A percentile compares a stretch with the other conserved stretches of the same genome.
phyloP scores from a whole-genome alignment of 345 rosid genomes.

The Cardamine chenopodiifolia region DNA sequence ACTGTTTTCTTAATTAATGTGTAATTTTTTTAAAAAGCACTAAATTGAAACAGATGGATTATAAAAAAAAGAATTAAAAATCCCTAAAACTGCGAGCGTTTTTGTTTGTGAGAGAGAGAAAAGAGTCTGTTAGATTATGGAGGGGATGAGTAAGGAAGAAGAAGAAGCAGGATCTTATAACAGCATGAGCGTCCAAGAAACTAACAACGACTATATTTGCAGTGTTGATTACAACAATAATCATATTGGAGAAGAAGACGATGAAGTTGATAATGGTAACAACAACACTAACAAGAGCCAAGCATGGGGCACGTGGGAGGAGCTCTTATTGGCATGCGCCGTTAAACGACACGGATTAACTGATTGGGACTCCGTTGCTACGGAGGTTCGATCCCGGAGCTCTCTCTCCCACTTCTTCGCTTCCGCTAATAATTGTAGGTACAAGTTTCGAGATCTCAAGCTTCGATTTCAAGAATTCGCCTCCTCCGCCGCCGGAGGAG shows the following conservation, averaged over 20 bases:
- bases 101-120: slow-evolving; percentile 21
- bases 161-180: slow-evolving; percentile 12
- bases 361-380: slow-evolving; percentile 76
- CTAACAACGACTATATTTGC: slow-evolving; percentile 10
- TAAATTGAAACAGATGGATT: no score
- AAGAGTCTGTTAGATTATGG: slow-evolving; percentile 19
- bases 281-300: slow-evolving; percentile 1
- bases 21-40: no score
- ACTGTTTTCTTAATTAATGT: no score
- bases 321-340: slow-evolving; percentile 73
- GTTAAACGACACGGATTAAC: slow-evolving; percentile 76
- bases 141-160: slow-evolving; percentile 29
- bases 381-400: slow-evolving; percentile 66
- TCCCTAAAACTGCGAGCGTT: slow-evolving; percentile 40
- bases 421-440: slow-evolving; percentile 55
- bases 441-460: slow-evolving; percentile 65
- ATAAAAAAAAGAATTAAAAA: no score
- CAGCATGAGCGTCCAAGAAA: slow-evolving; percentile 21
- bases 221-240: slow-evolving; percentile 22
- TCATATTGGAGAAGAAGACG: not conserved
- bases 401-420: slow-evolving; percentile 49
- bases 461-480: slow-evolving; percentile 50
- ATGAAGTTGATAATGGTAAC: not conserved
- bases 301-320: slow-evolving; percentile 83
- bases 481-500: not conserved